Base-by-base conservation (phyloP, 768 basidiomycete species). In the Imleria badia region DNA sequence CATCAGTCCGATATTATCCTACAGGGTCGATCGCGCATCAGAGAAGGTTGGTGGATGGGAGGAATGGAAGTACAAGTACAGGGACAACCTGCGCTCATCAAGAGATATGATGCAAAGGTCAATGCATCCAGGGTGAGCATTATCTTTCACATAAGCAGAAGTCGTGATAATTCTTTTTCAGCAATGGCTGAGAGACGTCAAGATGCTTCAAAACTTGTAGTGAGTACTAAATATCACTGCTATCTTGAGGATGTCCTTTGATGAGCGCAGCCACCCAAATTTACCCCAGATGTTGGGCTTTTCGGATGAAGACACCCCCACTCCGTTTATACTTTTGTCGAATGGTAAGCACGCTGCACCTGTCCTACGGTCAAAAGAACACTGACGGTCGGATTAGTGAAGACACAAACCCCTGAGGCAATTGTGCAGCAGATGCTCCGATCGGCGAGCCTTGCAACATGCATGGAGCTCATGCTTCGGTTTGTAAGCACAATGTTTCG, bases 261-360 rank as follows among this genome's bases (percentile, higher is more conserved):
- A 57, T 4, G 8, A 33, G 17, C 30, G 15, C 36, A 80, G 81
- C 55, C 81, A 81, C 52, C 78, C 80, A 17, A 81, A 78, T 58
- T 63, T 82, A 22, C 81, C 81, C 0, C 80, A 81, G 60, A 75
- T 83, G 73, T 55, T 79, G 8, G 80, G 81, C 2, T 78, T 78
- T 58, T 81, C 80, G 0, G 66, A 74, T 14, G 75, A 75, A 15
- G 69, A 75, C 34, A 66, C 75, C 1, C 73, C 73, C 2, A 79
- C 77, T 0, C 80, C 79, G 0, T 82, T 82, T 56, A 78, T 82
- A 47, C 55, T 82, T n/a, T 62, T 82, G 20, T 78, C 80, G 1
- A 77, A 78, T 48, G 78, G 81, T 79, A 48, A 53, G 42, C 30
- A 13, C 1, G 6, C 5, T 26, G 22, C 39, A 9, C 5, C 19